Evolutionary conservation across 2,329 filamentous ascomycete species (phyloP).

Genomic region (Arthrobotrys conoides): DNA sequence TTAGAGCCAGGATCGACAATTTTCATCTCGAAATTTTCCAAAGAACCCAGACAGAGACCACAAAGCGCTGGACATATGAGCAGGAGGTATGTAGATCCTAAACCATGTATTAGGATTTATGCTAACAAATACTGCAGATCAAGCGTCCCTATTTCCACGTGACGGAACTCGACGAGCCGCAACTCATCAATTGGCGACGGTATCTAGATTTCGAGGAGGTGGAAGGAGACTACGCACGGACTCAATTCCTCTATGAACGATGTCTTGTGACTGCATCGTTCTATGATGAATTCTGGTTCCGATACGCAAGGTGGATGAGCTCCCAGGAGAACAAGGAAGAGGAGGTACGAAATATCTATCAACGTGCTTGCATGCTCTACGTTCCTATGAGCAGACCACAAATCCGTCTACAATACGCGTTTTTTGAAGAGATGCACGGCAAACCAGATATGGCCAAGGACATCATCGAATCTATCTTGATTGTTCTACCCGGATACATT

Average conservation of each 20-base stretch:
- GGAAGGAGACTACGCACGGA: conserved; percentile 82
- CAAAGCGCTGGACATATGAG: conserved; percentile 94
- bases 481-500: conserved; percentile 81
- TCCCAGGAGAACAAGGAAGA: conserved; percentile 85
- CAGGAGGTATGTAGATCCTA: conserved; percentile 71
- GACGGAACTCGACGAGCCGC: conserved; percentile 86
- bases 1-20: conserved; percentile 83
- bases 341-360: conserved; percentile 91
- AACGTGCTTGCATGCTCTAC: conserved; percentile 85
- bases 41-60: conserved; percentile 86
- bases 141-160: conserved; percentile 98
- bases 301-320: conserved; percentile 96
- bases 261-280: conserved; percentile 93
- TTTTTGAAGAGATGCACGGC: conserved; percentile 89
- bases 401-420: conserved; percentile 89
- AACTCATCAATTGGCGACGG: conserved; percentile 92
- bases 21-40: conserved; percentile 86
- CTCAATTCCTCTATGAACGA: conserved; percentile 89
- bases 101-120: background rate
- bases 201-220: conserved; percentile 96
- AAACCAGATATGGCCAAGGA: conserved; percentile 83
- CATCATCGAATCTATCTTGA: conserved; percentile 85
- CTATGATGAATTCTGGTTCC: conserved; percentile 98
- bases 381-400: conserved; percentile 88
- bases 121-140: conserved; percentile 69